These are phyloP conservation scores for Oxyria digyna DNA, from an alignment of 148 eudicot species.

Conservation along the genomic window DNA sequence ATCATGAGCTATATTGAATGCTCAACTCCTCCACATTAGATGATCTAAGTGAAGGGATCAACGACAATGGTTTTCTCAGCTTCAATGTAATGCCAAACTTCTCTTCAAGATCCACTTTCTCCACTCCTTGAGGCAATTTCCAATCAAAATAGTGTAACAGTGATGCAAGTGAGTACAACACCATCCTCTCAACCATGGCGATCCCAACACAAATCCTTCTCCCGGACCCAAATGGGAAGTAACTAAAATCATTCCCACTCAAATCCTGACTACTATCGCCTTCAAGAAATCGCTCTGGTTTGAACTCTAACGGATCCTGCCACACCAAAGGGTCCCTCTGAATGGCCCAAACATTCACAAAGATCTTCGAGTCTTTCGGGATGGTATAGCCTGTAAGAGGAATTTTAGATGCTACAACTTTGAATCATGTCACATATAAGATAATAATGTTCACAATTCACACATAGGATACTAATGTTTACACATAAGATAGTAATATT, in stretches of 20 bases:
- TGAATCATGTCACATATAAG: too few species aligned
- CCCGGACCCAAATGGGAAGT: constrained; percentile 67
- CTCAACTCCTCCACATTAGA: constrained; percentile 1
- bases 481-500: too few species aligned
- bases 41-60: constrained; percentile 37
- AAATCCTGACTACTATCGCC: constrained; percentile 25
- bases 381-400: constrained; percentile 43
- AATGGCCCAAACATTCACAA: constrained; percentile 47
- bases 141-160: constrained; percentile 53
- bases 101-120: constrained; percentile 30
- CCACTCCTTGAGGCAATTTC: constrained; percentile 34
- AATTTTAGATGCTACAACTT: too few species aligned
- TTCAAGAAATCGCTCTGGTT: constrained; percentile 44
- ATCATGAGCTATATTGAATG: not conserved
- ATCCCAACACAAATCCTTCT: constrained; percentile 62
- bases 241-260: constrained; percentile 34
- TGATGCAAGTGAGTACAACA: constrained; percentile 37
- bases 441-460: too few species aligned
- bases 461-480: too few species aligned
- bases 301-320: constrained; percentile 41
- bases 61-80: constrained; percentile 33
- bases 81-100: constrained; percentile 51
- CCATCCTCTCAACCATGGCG: constrained; percentile 45
- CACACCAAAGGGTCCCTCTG: constrained; percentile 51
- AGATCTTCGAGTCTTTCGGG: constrained; percentile 45